Conservation (phyloP, 2,329 filamentous ascomycete species). For the Mariannaea sp. region DNA sequence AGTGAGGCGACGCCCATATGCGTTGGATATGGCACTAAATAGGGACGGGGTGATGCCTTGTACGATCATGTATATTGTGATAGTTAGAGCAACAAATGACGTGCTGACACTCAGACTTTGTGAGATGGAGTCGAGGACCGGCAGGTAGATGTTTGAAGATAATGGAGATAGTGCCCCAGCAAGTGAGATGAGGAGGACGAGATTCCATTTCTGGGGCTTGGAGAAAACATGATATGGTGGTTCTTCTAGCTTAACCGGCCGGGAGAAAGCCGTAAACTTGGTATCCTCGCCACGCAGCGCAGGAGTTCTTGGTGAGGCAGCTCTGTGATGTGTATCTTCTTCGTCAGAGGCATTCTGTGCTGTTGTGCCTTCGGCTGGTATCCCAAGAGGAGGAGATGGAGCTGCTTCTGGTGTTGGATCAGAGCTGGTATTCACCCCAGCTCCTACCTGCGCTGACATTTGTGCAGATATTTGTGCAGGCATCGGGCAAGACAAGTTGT, state of each 20-base stretch:
- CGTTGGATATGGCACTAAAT: constrained; percentile 55
- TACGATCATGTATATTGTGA: constrained; percentile 55
- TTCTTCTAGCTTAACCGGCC: neutral
- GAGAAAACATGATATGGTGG: constrained; percentile 13
- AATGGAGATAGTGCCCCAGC: constrained; percentile 59
- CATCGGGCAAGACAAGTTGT: too few species aligned
- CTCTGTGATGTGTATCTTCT: too few species aligned
- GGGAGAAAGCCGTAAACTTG: too few species aligned
- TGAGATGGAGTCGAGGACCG: constrained; percentile 47
- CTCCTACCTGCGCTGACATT: too few species aligned
- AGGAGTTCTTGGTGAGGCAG: too few species aligned
- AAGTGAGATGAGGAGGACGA: constrained; percentile 54
- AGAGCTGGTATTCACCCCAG: too few species aligned
- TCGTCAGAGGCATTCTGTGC: too few species aligned
- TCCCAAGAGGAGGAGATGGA: too few species aligned
- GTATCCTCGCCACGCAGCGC: too few species aligned
- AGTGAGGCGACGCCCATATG: constrained; percentile 50
- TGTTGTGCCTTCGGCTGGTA: too few species aligned
- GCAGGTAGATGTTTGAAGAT: constrained; percentile 57
- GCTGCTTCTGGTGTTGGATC: too few species aligned
- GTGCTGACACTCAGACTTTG: constrained; percentile 40
- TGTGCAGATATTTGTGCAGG: too few species aligned
- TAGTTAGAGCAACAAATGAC: constrained; percentile 44
- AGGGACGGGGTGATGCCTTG: constrained; percentile 56
- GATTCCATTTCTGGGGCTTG: constrained; percentile 44